Conservation (phyloP, 2,329 filamentous ascomycete species). For the Rhinocladiella similis region DNA sequence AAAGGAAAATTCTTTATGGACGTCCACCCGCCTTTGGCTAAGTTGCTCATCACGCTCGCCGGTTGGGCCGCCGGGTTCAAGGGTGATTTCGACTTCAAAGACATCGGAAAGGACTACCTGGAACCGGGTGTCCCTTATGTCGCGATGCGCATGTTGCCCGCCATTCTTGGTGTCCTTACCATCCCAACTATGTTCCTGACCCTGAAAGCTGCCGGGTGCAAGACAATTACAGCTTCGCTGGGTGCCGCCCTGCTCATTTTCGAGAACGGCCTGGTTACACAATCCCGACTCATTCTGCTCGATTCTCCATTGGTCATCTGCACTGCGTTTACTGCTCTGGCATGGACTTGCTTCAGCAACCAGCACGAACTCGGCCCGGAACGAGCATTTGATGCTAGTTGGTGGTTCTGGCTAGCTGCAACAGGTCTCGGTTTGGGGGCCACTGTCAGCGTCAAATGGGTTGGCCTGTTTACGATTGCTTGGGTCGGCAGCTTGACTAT, state of each 20-base stretch:
- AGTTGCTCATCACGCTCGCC: slow-evolving; percentile 91
- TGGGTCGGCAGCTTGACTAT: slow-evolving; percentile 93
- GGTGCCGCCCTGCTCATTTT: slow-evolving; percentile 88
- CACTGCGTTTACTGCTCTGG: slow-evolving; percentile 85
- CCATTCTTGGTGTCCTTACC: slow-evolving; percentile 81
- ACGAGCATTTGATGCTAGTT: slow-evolving; percentile 82
- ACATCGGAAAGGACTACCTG: slow-evolving; percentile 97
- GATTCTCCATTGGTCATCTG: slow-evolving; percentile 93
- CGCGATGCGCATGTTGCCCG: slow-evolving; percentile 92
- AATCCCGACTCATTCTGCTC: slow-evolving; percentile 91
- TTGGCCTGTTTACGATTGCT: slow-evolving; percentile 96
- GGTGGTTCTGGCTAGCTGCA: slow-evolving; percentile 97
- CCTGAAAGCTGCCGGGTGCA: slow-evolving; percentile 85
- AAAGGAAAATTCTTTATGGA: slow-evolving; percentile 99
- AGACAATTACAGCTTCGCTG: slow-evolving; percentile 78
- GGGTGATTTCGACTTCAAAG: slow-evolving; percentile 97
- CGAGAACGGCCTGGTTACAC: slow-evolving; percentile 92
- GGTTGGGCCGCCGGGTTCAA: slow-evolving; percentile 95
- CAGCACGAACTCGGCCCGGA: slow-evolving; percentile 90
- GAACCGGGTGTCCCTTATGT: slow-evolving; percentile 96
- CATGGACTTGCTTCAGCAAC: slow-evolving; percentile 92
- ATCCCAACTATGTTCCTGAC: slow-evolving; percentile 94
- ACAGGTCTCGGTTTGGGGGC: slow-evolving; percentile 86
- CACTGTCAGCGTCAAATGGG: slow-evolving; percentile 97
- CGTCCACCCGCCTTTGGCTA: slow-evolving; percentile 95